Base-by-base conservation (phyloP, 176 grass and related monocot genomes). In the Zea luxurians region DNA sequence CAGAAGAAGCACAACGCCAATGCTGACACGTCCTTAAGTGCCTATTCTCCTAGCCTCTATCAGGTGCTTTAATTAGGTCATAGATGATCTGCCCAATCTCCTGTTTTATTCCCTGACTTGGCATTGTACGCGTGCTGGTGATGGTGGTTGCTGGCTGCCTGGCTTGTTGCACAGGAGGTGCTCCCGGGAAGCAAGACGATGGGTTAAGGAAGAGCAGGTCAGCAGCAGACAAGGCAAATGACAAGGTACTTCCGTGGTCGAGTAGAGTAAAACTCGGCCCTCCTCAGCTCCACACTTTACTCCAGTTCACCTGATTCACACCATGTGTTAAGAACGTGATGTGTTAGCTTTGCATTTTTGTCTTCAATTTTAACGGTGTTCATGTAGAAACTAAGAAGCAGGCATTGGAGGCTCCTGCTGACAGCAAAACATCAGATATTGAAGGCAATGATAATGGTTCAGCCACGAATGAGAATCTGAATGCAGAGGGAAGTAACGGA, bases 1-100 rank as follows among this genome's bases (percentile, higher is more conserved):
- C 91, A 87, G 85, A 90, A 83, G n/a, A 80, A 88, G 17, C 81
- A 84, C 10, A 40, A 18, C 62, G 27, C 27, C 61, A 55, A 4
- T 7, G 50, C 43, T 7, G 44, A 15, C 11, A 13, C 42, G 16
- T 77, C 87, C 49, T 77, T 78, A 46, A 78, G 82, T 85, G 27
- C 27, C 27, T 27, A 27, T 27, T 27, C 27, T 27, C 27, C 27
- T 27, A 27, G 27, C 27, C 27, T 27, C 27, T 27, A 27, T 27
- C 27, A 27, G 27, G 27, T 27, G 27, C 27, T 27, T 27, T 27
- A 27, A 27, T 27, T 27, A 27, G 27, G 27, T 27, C 27, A 27
- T 27, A 27, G 27, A 27, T 27, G 27, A 27, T 27, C 27, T 27
- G 27, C 27, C 27, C 27, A 27, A 27, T 27, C 27, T 27, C 27